A percentile compares a stretch with the other conserved stretches of the same genome.
phyloP scores from a whole-genome alignment of 2,329 filamentous ascomycete species.

The Trichoderma sp. region DNA sequence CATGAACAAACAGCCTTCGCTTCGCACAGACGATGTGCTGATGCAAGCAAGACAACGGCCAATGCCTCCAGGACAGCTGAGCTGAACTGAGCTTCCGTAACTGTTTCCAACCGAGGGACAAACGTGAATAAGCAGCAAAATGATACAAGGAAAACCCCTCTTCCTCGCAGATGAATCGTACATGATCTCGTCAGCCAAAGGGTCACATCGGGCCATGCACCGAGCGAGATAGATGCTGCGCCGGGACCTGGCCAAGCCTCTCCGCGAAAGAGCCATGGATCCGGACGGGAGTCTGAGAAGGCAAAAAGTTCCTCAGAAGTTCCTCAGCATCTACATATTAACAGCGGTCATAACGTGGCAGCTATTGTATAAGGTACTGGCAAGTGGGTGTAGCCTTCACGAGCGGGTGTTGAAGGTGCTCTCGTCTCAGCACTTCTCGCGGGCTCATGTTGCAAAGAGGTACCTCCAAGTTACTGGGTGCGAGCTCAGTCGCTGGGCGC shows the following conservation, averaged over 20 bases:
- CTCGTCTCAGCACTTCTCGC: not conserved
- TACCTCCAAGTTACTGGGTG: not conserved
- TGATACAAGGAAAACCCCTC: not conserved
- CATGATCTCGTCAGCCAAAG: not conserved
- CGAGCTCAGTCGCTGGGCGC: not conserved
- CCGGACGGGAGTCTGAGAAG: not conserved
- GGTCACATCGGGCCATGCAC: conserved; percentile 24
- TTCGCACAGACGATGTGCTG: conserved; percentile 13
- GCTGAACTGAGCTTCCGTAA: not conserved
- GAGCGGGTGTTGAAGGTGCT: not conserved
- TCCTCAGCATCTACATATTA: not conserved
- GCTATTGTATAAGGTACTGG: not conserved
- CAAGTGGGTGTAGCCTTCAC: not conserved
- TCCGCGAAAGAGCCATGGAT: conserved; percentile 11
- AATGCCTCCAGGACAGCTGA: too few relatives aligned
- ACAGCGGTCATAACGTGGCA: not conserved
- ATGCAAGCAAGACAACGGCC: conserved; percentile 3
- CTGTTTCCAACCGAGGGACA: not conserved
- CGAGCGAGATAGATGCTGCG: conserved; percentile 22
- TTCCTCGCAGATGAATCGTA: not conserved
- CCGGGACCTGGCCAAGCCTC: conserved; percentile 17
- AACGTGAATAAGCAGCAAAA: not conserved
- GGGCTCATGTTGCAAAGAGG: not conserved
- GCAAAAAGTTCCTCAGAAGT: not conserved
- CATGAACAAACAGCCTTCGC: not conserved